Conservation (phyloP, 1,284 basidiomycete species). For the Sanghuangporus weigelae region DNA sequence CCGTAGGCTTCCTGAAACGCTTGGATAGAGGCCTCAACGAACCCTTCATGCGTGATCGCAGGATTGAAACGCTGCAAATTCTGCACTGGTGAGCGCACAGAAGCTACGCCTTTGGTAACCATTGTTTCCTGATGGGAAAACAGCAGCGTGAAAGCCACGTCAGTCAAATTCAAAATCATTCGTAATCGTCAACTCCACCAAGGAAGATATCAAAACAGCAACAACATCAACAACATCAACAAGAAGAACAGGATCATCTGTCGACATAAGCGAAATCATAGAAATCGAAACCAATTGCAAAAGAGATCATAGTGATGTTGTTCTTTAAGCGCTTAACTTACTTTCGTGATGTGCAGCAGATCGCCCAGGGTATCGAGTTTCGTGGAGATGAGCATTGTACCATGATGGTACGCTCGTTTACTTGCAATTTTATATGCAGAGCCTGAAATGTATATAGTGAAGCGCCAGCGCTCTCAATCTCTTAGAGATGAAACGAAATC, state of each 20-base stretch:
- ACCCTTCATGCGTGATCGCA: constrained; percentile 59
- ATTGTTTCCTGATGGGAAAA: constrained; percentile 38
- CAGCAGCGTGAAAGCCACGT: background rate
- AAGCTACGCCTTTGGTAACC: constrained; percentile 82
- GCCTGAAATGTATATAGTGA: constrained; percentile 74
- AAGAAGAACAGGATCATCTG: background rate
- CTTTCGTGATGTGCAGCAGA: constrained; percentile 69
- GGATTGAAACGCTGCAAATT: constrained; percentile 66
- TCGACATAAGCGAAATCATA: background rate
- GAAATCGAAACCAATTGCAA: background rate
- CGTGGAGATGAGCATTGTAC: constrained; percentile 96
- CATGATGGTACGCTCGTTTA: constrained; percentile 93
- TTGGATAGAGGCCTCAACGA: constrained; percentile 64
- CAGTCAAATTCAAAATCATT: background rate
- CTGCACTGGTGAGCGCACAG: constrained; percentile 88
- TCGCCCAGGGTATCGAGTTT: constrained; percentile 67
- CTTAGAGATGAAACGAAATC: constrained; percentile 10
- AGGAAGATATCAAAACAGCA: background rate
- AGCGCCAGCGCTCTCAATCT: constrained; percentile 17
- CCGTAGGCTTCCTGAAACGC: constrained; percentile 70
- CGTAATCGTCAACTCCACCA: background rate
- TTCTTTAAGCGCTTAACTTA: constrained; percentile 29
- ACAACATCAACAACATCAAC: background rate
- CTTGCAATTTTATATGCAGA: constrained; percentile 97
- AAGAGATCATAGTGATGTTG: background rate